A percentile compares a stretch with the other conserved stretches of the same genome.
These are phyloP conservation scores for Lactuca saligna DNA, from an alignment of 129 eudicot genomes.

Conservation along the genomic window DNA sequence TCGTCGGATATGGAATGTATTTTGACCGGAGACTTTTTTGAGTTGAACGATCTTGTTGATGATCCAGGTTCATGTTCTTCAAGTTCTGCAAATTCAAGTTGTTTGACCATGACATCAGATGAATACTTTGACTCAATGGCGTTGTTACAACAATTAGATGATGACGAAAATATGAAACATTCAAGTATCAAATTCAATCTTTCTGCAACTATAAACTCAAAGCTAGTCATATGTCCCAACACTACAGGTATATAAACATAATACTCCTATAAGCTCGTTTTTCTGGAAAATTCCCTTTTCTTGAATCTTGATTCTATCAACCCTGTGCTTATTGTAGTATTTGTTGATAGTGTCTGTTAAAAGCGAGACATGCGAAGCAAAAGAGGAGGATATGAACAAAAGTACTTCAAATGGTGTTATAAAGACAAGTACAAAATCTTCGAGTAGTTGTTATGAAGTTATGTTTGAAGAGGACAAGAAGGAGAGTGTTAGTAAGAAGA, in stretches of 20 bases:
- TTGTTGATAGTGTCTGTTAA: conserved; percentile 27
- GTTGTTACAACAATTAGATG: conserved; percentile 49
- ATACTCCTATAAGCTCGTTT: not conserved
- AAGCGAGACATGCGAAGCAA: conserved; percentile 14
- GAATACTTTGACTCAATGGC: conserved; percentile 57
- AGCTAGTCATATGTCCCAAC: conserved; percentile 41
- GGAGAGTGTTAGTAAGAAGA: conserved; percentile 29
- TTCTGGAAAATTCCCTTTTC: not conserved
- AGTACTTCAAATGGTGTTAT: conserved; percentile 19
- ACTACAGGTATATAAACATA: conserved; percentile 17
- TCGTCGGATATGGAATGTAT: conserved; percentile 36
- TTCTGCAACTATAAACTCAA: conserved; percentile 31
- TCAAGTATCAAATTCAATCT: conserved; percentile 34
- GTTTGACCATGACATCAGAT: conserved; percentile 54
- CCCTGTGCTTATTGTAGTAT: conserved; percentile 9
- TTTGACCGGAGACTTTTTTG: conserved; percentile 57
- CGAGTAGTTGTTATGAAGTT: conserved; percentile 16
- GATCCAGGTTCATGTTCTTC: conserved; percentile 47
- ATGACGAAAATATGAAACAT: conserved; percentile 27
- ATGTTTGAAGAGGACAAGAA: conserved; percentile 25
- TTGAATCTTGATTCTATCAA: not conserved
- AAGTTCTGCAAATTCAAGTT: conserved; percentile 58
- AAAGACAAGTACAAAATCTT: conserved; percentile 20
- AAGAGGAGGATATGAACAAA: conserved; percentile 4
- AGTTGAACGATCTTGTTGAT: conserved; percentile 62